Base-by-base conservation (phyloP, 2,329 filamentous ascomycete genomes). In the Plenodomus lindquistii region DNA sequence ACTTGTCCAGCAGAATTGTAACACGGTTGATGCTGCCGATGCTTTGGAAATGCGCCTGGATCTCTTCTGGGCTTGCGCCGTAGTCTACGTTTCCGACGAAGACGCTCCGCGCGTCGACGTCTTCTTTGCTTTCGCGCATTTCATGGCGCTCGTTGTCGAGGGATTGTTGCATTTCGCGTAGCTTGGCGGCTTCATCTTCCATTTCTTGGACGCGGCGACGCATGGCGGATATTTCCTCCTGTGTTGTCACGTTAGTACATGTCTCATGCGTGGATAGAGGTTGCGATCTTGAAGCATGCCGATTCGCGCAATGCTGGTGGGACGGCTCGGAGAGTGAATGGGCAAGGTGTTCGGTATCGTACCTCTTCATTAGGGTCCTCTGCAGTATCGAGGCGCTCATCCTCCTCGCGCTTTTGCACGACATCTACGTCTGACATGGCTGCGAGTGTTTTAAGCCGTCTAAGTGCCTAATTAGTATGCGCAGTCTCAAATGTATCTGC, bases 21-120 rank as follows among this genome's bases (percentile, higher is more conserved):
- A 99, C 94, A 52, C 94, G 88, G 75, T 99, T 99, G 80, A 99
- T 99, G 60, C 89, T 91, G 52, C 94, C 94, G 66, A 91, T 96
- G 79, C 87, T 95, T 79, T 96, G 91, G 78, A 99, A 99, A 71
- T 99, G 94, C 50, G 91, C 90, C 79, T 99, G 94, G 50, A 99
- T 94, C 78, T 99, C 94, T 76, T 99, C 94, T 2, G 94, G 94
- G 21, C 91, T 95, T 18, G 93, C 92, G 54, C 90, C 92, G 75
- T 99, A 99, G 76, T 99, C 94, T 59, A 99, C 94, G 65, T 99
- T 99, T 61, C 94, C 94, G 37, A 99, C 94, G 72, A 99, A 99
- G 74, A 99, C 91, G 76, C 91, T 97, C 66, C 94, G 87, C 60
- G 87, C 87, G 75, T 99, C 94, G 50, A 99, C 86, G 61, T 97